Evolutionary conservation across 345 rosid species (phyloP), one percentile per base, ranked within the genome.

Genomic region (Bruguiera sexangula): DNA sequence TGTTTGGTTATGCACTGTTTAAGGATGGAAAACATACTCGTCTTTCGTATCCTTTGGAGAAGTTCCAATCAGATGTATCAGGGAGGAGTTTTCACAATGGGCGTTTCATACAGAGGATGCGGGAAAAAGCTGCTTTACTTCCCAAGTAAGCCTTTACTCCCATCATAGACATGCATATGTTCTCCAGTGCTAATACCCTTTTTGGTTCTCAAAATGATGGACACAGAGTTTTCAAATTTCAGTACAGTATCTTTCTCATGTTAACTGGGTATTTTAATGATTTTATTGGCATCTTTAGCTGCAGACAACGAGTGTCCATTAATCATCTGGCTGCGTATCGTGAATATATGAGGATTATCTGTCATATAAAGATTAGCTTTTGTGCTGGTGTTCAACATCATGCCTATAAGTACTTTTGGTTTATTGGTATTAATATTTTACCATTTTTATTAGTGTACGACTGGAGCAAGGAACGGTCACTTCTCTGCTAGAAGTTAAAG

Each of bases 391-490:
- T 55, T 32, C 21, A 29, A 3, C 37, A 13, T 27, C 11, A 32
- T 15, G 8, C n/a, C 4, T 8, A 4, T 15, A 6, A 3, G 27
- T 16, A 0, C 34, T 2, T 15, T 63, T 51, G 39, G n/a, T 26
- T n/a, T 27, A 8, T 11, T 24, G 54, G 39, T 31, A 29, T 31
- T 56, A 56, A 21, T 55, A 4, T 56, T 24, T 56, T 24, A 56
- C 59, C 15, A 43, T 11, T 43, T 43, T 56, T 56, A 8, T 16
- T 56, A 91, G 97, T 79, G 91, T 91, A 32, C 72, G 60, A 62
- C 66, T 91, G 74, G 92, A 86, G 66, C 92, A 91, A 85, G 97
- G 97, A 73, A 79, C 89, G 3, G 95, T 87, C 63, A 76, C 84
- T 68, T 87, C 95, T 58, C 86, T 88, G 65, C 75, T 84, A 22